These are phyloP conservation scores for Stipa capillata DNA, from an alignment of 176 grass and related monocot species.

Conservation along the genomic window DNA sequence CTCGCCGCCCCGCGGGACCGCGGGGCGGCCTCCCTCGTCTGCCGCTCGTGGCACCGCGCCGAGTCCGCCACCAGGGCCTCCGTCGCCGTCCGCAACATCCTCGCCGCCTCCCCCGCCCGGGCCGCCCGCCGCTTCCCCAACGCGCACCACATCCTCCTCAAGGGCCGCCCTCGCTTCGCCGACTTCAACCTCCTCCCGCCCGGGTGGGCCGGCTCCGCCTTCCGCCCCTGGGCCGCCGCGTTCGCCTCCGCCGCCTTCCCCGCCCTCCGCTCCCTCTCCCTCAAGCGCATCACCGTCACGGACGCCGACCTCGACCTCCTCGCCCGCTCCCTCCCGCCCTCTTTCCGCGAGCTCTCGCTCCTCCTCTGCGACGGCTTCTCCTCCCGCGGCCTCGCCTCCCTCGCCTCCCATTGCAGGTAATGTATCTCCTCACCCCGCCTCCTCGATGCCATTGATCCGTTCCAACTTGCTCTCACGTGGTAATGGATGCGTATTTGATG, in stretches of 20 bases:
- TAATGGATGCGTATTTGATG: background rate
- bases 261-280: conserved; percentile 43
- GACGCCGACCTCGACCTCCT: conserved; percentile 77
- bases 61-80: conserved; percentile 61
- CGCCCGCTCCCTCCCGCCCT: conserved; percentile 27
- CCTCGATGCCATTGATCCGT: background rate
- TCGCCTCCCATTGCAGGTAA: conserved; percentile 87
- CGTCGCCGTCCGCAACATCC: conserved; percentile 76
- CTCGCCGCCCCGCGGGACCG: conserved; percentile 55
- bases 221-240: conserved; percentile 62
- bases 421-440: background rate
- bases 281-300: conserved; percentile 85
- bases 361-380: conserved; percentile 89
- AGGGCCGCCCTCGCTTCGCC: conserved; percentile 77
- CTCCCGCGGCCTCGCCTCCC: conserved; percentile 57
- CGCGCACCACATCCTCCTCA: conserved; percentile 57
- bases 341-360: conserved; percentile 66
- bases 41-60: conserved; percentile 70
- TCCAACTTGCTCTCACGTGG: background rate
- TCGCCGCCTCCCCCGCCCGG: conserved; percentile 57
- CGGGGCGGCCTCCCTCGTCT: conserved; percentile 70
- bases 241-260: conserved; percentile 29
- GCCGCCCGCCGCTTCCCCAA: conserved; percentile 57
- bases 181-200: conserved; percentile 83
- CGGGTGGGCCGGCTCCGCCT: conserved; percentile 65